phyloP scores from a whole-genome alignment of 179 eudicot species.

The Carnegiea gigantea region DNA sequence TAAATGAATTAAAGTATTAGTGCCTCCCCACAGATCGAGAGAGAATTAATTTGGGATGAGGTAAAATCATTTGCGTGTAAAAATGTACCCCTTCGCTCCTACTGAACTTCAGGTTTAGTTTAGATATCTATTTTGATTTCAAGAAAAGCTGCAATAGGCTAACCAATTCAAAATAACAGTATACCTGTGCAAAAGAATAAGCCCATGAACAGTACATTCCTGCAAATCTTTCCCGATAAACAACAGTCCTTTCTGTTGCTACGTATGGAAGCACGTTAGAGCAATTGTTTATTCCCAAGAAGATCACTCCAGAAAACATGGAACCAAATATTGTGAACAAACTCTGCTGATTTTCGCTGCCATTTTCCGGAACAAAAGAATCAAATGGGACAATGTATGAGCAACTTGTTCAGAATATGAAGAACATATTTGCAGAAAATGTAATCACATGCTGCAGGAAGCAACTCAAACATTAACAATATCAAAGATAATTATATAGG shows the following conservation, averaged over 20 bases:
- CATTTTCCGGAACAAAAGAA: slow-evolving; percentile 16
- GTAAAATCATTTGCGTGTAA: background rate
- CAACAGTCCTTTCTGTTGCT: slow-evolving; percentile 59
- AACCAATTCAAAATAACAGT: background rate
- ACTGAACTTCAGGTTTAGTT: too few species aligned
- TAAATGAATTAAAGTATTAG: too few species aligned
- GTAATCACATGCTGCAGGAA: background rate
- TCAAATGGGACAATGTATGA: background rate
- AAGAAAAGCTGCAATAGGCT: background rate
- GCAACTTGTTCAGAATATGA: background rate
- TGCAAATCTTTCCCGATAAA: slow-evolving; percentile 82
- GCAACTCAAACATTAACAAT: background rate
- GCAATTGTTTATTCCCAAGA: slow-evolving; percentile 63
- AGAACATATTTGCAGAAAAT: background rate
- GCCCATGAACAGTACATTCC: slow-evolving; percentile 93
- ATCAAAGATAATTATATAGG: background rate
- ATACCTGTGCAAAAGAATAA: slow-evolving; percentile 82
- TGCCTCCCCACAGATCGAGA: background rate
- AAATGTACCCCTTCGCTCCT: background rate
- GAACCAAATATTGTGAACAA: slow-evolving; percentile 63
- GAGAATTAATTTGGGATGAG: background rate
- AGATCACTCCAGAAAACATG: slow-evolving; percentile 29
- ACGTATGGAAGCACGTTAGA: slow-evolving; percentile 47
- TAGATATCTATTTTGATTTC: background rate
- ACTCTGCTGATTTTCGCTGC: slow-evolving; percentile 67